These are phyloP conservation scores for Ambrosia trifida DNA, from an alignment of 129 eudicot species.

Conservation along the genomic window DNA sequence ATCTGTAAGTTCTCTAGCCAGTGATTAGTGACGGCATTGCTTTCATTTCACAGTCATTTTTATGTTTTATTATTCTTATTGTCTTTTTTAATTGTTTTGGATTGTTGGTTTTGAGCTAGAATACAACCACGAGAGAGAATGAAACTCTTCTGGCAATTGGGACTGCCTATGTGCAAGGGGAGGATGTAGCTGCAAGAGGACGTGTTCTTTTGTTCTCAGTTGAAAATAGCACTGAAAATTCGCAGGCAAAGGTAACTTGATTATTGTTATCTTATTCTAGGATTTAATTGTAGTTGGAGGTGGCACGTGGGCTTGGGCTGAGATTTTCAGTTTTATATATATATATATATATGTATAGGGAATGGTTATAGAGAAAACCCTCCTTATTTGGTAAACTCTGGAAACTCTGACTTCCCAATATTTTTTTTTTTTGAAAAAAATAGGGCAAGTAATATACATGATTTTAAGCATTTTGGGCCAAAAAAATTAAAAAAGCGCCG, in stretches of 20 bases:
- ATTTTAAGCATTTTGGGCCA: too few relatives aligned
- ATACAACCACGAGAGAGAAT: conserved; percentile 79
- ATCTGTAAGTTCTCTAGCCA: conserved; percentile 57
- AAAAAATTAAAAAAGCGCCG: too few relatives aligned
- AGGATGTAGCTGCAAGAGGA: conserved; percentile 98
- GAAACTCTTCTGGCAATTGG: conserved; percentile 98
- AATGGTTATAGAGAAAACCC: too few relatives aligned
- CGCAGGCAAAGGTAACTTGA: conserved; percentile 55
- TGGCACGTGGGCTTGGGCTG: neutral
- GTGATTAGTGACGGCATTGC: conserved; percentile 5
- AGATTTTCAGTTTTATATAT: neutral
- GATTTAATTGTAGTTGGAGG: neutral
- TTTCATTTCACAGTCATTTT: conserved; percentile 5
- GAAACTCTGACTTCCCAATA: too few relatives aligned
- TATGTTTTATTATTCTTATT: conserved; percentile 12
- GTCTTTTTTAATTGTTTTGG: conserved; percentile 6
- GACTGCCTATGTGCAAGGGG: conserved; percentile 98
- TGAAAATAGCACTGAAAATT: conserved; percentile 62
- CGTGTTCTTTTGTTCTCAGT: conserved; percentile 87
- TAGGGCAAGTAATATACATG: too few relatives aligned
- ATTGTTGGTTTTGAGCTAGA: conserved; percentile 41
- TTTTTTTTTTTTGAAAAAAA: too few relatives aligned
- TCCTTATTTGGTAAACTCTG: too few relatives aligned
- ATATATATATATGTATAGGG: neutral
- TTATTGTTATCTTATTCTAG: neutral